A percentile compares a stretch with the other conserved stretches of the same genome.
Evolutionary conservation across 2,329 filamentous ascomycete genomes (phyloP).

Genomic region (Metarhizium sp.): DNA sequence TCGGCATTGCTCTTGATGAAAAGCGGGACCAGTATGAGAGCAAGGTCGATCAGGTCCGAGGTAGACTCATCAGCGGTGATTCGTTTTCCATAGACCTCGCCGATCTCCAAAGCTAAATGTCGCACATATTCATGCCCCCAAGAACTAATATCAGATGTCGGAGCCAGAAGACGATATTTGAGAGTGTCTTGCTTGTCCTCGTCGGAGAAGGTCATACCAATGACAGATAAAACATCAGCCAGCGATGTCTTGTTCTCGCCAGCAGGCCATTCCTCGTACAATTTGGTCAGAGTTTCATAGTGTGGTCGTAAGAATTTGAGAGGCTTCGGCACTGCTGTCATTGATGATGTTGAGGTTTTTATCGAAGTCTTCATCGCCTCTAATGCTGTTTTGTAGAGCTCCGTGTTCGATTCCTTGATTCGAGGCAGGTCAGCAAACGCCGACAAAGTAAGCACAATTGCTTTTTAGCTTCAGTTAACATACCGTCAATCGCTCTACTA

Average conservation of each 20-base stretch:
- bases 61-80: slow-evolving; percentile 76
- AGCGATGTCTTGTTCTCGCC: slow-evolving; percentile 81
- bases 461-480: slow-evolving; percentile 10
- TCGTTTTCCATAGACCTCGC: slow-evolving; percentile 84
- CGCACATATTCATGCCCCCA: slow-evolving; percentile 99
- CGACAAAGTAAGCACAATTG: background rate
- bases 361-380: slow-evolving; percentile 98
- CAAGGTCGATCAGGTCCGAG: slow-evolving; percentile 77
- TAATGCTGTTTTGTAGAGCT: slow-evolving; percentile 83
- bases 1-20: slow-evolving; percentile 97
- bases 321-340: slow-evolving; percentile 98
- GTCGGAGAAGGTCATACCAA: slow-evolving; percentile 98
- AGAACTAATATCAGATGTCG: slow-evolving; percentile 84
- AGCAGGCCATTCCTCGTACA: slow-evolving; percentile 82
- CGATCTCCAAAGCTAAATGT: slow-evolving; percentile 91
- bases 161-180: slow-evolving; percentile 86
- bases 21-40: slow-evolving; percentile 76
- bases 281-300: slow-evolving; percentile 78
- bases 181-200: slow-evolving; percentile 93
- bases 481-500: slow-evolving; percentile 90
- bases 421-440: background rate
- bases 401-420: slow-evolving; percentile 68
- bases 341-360: slow-evolving; percentile 97
- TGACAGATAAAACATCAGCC: slow-evolving; percentile 91
- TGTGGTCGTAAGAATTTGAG: slow-evolving; percentile 96